phyloP scores from a whole-genome alignment of 805 yeast species.

The Teunomyces cretensis region DNA sequence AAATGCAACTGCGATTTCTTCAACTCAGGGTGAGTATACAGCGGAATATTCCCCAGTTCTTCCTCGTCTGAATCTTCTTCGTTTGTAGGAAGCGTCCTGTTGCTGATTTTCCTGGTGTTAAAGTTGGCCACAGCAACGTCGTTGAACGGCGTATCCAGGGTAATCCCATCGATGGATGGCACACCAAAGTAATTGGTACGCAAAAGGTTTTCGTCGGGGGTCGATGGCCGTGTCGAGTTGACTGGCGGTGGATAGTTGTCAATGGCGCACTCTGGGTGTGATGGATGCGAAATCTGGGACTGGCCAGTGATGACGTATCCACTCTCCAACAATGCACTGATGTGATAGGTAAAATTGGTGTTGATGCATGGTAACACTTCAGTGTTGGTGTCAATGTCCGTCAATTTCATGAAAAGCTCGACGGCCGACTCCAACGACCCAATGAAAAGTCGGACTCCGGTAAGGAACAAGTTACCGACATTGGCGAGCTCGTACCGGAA shows the following conservation, averaged over 20 bases:
- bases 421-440: constrained; percentile 85
- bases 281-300: constrained; percentile 90
- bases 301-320: constrained; percentile 85
- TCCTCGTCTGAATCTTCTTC: constrained; percentile 22
- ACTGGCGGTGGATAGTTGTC: constrained; percentile 19
- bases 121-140: constrained; percentile 5
- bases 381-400: constrained; percentile 51
- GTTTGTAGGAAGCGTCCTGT: not conserved
- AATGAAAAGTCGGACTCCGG: constrained; percentile 78
- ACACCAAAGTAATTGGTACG: constrained; percentile 5
- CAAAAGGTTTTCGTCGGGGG: constrained; percentile 11
- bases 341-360: constrained; percentile 83
- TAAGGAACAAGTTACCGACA: constrained; percentile 78
- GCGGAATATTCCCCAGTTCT: constrained; percentile 62
- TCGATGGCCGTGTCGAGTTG: constrained; percentile 16
- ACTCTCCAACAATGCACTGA: constrained; percentile 69
- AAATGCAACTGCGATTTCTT: constrained; percentile 73
- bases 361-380: constrained; percentile 78
- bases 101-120: not conserved
- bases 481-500: constrained; percentile 78
- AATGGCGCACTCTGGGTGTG: constrained; percentile 21
- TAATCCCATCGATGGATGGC: constrained; percentile 8
- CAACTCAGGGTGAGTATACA: constrained; percentile 77
- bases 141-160: constrained; percentile 1
- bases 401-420: constrained; percentile 67